Evolutionary conservation across 1,284 basidiomycete genomes (phyloP), one percentile per base, ranked within the genome.

Genomic region (Ceratobasidium papillatum): DNA sequence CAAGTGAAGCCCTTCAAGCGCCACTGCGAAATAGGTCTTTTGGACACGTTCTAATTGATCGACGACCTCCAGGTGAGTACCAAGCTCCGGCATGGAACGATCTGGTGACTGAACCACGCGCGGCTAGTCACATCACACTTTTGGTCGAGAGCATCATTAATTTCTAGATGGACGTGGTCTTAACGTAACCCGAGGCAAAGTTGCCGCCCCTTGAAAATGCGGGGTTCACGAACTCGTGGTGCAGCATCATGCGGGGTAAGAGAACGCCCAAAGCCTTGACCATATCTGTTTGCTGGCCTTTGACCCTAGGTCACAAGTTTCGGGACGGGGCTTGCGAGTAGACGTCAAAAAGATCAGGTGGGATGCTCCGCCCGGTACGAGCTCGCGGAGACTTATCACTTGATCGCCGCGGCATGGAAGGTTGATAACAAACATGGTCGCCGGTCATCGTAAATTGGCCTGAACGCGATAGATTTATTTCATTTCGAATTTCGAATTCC

Each of bases 171-270:
- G 27, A 34, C 27, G 3, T 56, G 30, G 3, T 3, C 30, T 3
- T 59, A 59, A 59, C 56, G 56, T 41, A 41, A 59, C 56, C 34
- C 22, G 36, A 41, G 56, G 2, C 34, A 38, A 59, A 41, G 19
- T 30, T 14, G 61, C 4, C 25, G 14, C 65, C 36, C 52, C 52
- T 63, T n/a, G 54, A 69, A 69, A 45, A 69, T 69, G 66, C 52
- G 66, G 66, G 66, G 66, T 41, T 4, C 22, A 27, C 22, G 36
- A n/a, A 30, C 38, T 34, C 38, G 30, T 11, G 36, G 9, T 11
- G 4, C 19, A 9, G 34, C 56, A 36, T 59, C 34, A 59, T 59
- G 56, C 36, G 56, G 36, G 58, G 58, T 9, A 43, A 61, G 3
- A 17, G 9, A 19, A 19, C n/a, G 19, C 32, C 19, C 22, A 19